Evolutionary conservation across 306 rosid genomes (phyloP).

Genomic region (Parietaria judaica): DNA sequence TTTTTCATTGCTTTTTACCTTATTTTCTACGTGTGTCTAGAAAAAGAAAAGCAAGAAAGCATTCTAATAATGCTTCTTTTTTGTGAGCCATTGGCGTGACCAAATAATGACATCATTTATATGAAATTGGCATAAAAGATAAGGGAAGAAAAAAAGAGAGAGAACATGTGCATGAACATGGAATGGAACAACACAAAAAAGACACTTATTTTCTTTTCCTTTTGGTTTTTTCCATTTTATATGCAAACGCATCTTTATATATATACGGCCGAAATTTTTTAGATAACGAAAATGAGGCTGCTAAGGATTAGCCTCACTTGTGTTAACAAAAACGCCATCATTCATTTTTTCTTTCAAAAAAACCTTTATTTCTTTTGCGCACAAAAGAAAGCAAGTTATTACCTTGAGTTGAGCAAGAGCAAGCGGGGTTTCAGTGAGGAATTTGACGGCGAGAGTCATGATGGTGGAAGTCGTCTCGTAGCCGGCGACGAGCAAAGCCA

Average conservation of each 20-base stretch:
- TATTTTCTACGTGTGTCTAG: background rate
- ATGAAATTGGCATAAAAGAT: background rate
- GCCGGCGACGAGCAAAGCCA: slow-evolving; percentile 87
- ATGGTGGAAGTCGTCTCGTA: slow-evolving; percentile 91
- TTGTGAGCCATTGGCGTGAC: slow-evolving; percentile 5
- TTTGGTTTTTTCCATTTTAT: slow-evolving; percentile 5
- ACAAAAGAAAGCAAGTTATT: background rate
- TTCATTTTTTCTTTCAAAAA: background rate
- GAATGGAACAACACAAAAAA: slow-evolving; percentile 10
- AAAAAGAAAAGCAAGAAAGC: slow-evolving; percentile 4
- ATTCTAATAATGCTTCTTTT: background rate
- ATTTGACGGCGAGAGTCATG: slow-evolving; percentile 94
- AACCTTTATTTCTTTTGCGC: background rate
- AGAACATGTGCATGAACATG: slow-evolving; percentile 14
- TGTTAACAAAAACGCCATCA: background rate
- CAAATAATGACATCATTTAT: slow-evolving; percentile 13
- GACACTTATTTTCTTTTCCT: slow-evolving; percentile 3
- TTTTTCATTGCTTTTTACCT: background rate
- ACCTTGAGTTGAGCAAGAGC: slow-evolving; percentile 93
- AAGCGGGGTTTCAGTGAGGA: slow-evolving; percentile 82
- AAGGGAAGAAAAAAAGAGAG: background rate
- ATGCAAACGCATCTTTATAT: background rate
- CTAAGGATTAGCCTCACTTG: slow-evolving; percentile 11
- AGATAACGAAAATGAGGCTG: slow-evolving; percentile 38
- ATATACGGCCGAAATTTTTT: slow-evolving; percentile 2